These are phyloP conservation scores for Santalum album DNA, from an alignment of 164 flowering plant genomes.

Conservation along the genomic window DNA sequence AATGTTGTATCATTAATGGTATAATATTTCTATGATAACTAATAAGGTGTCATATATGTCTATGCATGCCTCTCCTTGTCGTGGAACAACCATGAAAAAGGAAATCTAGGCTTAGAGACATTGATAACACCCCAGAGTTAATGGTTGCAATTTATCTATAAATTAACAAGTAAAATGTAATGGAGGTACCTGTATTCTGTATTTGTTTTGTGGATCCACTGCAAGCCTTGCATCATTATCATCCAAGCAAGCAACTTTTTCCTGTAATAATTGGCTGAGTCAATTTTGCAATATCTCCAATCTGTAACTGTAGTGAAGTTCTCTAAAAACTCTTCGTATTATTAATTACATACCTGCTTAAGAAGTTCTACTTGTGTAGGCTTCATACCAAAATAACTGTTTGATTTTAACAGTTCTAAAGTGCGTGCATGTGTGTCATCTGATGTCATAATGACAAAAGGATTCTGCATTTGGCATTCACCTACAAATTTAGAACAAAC, in stretches of 20 bases:
- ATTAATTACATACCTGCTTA: constrained; percentile 59
- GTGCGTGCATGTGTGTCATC: constrained; percentile 93
- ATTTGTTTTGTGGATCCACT: constrained; percentile 67
- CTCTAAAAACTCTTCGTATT: not conserved
- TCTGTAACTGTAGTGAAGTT: not conserved
- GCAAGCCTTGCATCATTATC: constrained; percentile 98
- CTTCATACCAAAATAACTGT: constrained; percentile 92
- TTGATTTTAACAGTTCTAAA: constrained; percentile 55
- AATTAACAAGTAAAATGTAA: no score
- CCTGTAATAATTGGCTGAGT: constrained; percentile 37
- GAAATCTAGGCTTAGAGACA: no score
- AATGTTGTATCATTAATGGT: not conserved
- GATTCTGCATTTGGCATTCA: constrained; percentile 45
- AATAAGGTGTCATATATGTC: no score
- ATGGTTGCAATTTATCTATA: no score
- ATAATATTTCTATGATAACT: not conserved
- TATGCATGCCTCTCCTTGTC: no score
- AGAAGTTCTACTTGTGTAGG: constrained; percentile 76
- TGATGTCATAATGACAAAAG: constrained; percentile 93
- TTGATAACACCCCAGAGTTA: no score
- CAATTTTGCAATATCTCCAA: no score
- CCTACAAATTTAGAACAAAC: constrained; percentile 27
- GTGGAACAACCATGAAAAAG: no score
- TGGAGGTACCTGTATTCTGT: constrained; percentile 94
- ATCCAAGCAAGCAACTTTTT: constrained; percentile 94